These are phyloP conservation scores for Parafenestella ontariensis DNA, from an alignment of 2,329 filamentous ascomycete genomes.

Conservation along the genomic window DNA sequence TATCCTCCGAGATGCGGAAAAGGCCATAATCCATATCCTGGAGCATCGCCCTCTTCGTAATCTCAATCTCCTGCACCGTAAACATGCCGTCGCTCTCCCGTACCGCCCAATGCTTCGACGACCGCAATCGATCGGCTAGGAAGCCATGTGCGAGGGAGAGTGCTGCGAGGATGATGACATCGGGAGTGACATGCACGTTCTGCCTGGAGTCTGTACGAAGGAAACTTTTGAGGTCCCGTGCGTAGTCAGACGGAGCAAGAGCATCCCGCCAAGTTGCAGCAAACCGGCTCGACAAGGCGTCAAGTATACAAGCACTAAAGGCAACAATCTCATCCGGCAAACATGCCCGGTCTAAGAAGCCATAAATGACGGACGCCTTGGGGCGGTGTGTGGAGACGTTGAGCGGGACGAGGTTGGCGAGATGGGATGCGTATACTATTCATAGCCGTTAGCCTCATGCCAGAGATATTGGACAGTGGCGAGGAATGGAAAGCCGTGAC, in stretches of 20 bases:
- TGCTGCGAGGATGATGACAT: slow-evolving; percentile 46
- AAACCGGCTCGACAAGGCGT: slow-evolving; percentile 44
- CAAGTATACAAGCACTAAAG: slow-evolving; percentile 49
- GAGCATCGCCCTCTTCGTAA: slow-evolving; percentile 43
- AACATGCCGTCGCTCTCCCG: slow-evolving; percentile 35
- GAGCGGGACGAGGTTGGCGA: slow-evolving; percentile 46
- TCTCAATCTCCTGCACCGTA: slow-evolving; percentile 38
- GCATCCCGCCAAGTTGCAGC: slow-evolving; percentile 39
- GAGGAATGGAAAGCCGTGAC: slow-evolving; percentile 12
- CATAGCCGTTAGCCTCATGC: slow-evolving; percentile 27
- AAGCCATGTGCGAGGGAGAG: slow-evolving; percentile 46
- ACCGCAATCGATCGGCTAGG: slow-evolving; percentile 40
- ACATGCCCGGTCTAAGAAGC: slow-evolving; percentile 39
- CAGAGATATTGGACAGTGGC: slow-evolving; percentile 17
- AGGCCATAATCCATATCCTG: slow-evolving; percentile 49
- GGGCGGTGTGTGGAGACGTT: slow-evolving; percentile 40
- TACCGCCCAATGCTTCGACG: slow-evolving; percentile 43
- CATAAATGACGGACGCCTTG: slow-evolving; percentile 32
- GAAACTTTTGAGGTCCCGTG: slow-evolving; percentile 19
- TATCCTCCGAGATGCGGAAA: slow-evolving; percentile 42
- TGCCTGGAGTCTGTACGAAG: slow-evolving; percentile 23
- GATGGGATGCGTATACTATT: slow-evolving; percentile 45
- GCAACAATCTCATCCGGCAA: slow-evolving; percentile 46
- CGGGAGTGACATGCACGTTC: slow-evolving; percentile 29
- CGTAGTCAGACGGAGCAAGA: slow-evolving; percentile 24